phyloP scores from a whole-genome alignment of 306 rosid species.

The Rosa rugosa region DNA sequence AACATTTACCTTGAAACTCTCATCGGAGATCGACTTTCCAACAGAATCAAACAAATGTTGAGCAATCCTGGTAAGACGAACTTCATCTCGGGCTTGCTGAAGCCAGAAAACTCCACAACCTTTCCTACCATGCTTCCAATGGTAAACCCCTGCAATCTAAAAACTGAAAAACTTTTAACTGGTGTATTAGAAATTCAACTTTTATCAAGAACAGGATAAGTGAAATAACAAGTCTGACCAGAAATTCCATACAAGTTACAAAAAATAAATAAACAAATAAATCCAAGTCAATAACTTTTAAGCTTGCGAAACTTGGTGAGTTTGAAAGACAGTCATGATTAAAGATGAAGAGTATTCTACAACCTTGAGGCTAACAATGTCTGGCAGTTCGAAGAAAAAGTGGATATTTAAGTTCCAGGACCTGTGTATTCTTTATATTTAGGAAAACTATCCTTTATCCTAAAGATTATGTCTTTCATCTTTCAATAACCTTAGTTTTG shows the following conservation, averaged over 20 bases:
- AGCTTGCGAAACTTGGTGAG: neutral
- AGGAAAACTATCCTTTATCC: neutral
- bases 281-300: neutral
- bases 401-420: neutral
- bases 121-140: slow-evolving; percentile 95
- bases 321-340: neutral
- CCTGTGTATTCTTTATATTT: neutral
- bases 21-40: slow-evolving; percentile 91
- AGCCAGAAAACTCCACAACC: slow-evolving; percentile 94
- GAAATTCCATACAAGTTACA: neutral
- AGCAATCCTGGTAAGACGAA: slow-evolving; percentile 80
- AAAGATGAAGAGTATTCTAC: neutral
- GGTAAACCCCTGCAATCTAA: slow-evolving; percentile 85
- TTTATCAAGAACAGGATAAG: neutral
- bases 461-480: neutral
- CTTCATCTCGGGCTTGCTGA: slow-evolving; percentile 79
- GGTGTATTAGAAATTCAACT: neutral
- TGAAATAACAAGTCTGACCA: neutral
- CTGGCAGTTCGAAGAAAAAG: neutral
- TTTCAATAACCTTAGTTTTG: neutral
- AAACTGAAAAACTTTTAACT: slow-evolving; percentile 20
- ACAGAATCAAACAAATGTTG: slow-evolving; percentile 86
- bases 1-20: slow-evolving; percentile 73
- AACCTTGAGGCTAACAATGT: neutral
- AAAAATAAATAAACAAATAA: neutral